Percentiles rank a stretch among this genome's conserved stretches.
These are phyloP conservation scores for Plectranthus barbatus DNA, from an alignment of 257 asterid genomes.

Conservation along the genomic window DNA sequence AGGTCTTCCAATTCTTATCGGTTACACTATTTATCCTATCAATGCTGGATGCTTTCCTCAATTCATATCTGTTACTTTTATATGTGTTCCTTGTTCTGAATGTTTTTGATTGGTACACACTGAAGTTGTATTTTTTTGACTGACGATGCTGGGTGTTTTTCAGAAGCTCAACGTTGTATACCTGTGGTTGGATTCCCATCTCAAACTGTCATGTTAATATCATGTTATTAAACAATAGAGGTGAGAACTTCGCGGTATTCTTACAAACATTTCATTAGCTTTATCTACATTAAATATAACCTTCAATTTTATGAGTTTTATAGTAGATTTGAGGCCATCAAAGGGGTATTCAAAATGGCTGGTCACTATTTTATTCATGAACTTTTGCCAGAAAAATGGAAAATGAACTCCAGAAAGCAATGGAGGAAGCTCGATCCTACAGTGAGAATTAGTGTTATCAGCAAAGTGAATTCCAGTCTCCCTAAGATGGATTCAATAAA, in stretches of 20 bases:
- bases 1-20: not conserved
- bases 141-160: constrained; percentile 15
- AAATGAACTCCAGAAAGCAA: constrained; percentile 27
- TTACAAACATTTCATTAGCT: not conserved
- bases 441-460: constrained; percentile 16
- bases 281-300: not conserved
- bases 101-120: not conserved
- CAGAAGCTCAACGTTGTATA: constrained; percentile 29
- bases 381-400: constrained; percentile 44
- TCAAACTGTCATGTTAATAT: constrained; percentile 25
- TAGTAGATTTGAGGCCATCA: not conserved
- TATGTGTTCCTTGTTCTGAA: not conserved
- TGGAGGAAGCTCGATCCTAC: constrained; percentile 24
- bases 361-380: constrained; percentile 5
- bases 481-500: constrained; percentile 20
- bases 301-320: not conserved
- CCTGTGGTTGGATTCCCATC: constrained; percentile 31
- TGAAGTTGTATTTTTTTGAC: constrained; percentile 1
- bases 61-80: not conserved
- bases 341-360: not conserved
- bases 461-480: constrained; percentile 21
- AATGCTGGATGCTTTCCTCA: not conserved
- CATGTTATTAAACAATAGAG: constrained; percentile 27
- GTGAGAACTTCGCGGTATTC: constrained; percentile 30
- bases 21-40: not conserved